These are phyloP conservation scores for Sporothrix globosa DNA, from an alignment of 2,329 filamentous ascomycete species.

Conservation along the genomic window DNA sequence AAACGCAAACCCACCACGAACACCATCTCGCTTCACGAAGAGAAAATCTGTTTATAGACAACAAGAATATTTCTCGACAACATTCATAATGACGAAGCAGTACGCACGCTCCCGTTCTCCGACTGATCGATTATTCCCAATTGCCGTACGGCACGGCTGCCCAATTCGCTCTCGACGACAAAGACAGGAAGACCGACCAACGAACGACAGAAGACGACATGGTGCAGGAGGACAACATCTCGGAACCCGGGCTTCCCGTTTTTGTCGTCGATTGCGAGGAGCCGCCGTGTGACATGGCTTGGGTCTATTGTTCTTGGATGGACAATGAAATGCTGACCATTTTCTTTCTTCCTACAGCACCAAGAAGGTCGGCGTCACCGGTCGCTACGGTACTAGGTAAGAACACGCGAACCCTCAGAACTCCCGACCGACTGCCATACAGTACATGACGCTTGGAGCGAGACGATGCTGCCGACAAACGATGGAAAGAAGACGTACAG, in stretches of 20 bases:
- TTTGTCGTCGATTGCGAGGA: not conserved
- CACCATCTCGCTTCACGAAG: constrained; percentile 23
- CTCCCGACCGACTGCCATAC: not conserved
- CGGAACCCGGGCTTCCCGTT: constrained; percentile 12
- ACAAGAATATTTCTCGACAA: constrained; percentile 27
- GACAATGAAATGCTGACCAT: constrained; percentile 33
- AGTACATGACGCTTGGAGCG: not conserved
- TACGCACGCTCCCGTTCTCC: constrained; percentile 29
- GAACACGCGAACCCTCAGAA: constrained; percentile 20
- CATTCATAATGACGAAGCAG: constrained; percentile 79
- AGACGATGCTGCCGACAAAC: not conserved
- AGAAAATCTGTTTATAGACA: constrained; percentile 31
- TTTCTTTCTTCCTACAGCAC: constrained; percentile 55
- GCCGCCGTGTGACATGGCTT: not conserved
- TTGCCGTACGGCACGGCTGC: constrained; percentile 14
- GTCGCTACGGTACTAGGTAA: constrained; percentile 54
- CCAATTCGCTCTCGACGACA: constrained; percentile 25
- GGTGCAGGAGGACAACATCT: not conserved
- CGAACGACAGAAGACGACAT: not conserved
- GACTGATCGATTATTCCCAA: not conserved
- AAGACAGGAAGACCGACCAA: constrained; percentile 18
- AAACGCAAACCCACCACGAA: constrained; percentile 33
- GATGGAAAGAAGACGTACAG: not conserved
- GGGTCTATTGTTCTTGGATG: not conserved
- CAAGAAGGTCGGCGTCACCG: constrained; percentile 98